Conservation (phyloP, 495 filamentous ascomycete species). For the Aspergillus homomorphus region DNA sequence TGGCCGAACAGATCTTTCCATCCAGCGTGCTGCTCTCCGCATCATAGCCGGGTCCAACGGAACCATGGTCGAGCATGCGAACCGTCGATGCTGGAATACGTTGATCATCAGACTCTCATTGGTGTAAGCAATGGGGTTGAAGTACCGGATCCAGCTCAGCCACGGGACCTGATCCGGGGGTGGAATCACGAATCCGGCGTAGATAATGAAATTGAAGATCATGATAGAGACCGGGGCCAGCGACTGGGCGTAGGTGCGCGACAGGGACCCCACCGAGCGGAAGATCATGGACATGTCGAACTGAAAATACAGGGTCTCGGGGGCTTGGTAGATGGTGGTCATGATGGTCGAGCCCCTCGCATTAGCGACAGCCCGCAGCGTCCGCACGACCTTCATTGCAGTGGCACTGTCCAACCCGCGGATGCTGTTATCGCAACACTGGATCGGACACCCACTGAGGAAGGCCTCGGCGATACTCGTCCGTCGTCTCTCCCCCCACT, state of each 20-base stretch:
- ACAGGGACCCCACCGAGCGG: too few species aligned
- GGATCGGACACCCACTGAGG: conserved; percentile 61
- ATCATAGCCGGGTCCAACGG: conserved; percentile 61
- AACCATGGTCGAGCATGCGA: conserved; percentile 63
- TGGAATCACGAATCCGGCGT: conserved; percentile 79
- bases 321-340: conserved; percentile 77
- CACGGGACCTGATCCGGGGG: conserved; percentile 66
- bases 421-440: conserved; percentile 80
- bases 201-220: too few species aligned
- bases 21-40: too few species aligned
- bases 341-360: conserved; percentile 64
- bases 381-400: conserved; percentile 66
- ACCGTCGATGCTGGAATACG: conserved; percentile 62
- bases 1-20: too few species aligned
- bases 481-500: conserved; percentile 43
- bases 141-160: conserved; percentile 79
- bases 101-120: conserved; percentile 81
- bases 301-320: too few species aligned
- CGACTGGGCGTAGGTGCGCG: too few species aligned
- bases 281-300: too few species aligned
- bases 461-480: conserved; percentile 44
- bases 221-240: too few species aligned
- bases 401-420: conserved; percentile 78
- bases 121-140: conserved; percentile 72
- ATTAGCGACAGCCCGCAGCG: conserved; percentile 64